Conservation (phyloP, 2,329 filamentous ascomycete species). For the Huntiella abstrusa region DNA sequence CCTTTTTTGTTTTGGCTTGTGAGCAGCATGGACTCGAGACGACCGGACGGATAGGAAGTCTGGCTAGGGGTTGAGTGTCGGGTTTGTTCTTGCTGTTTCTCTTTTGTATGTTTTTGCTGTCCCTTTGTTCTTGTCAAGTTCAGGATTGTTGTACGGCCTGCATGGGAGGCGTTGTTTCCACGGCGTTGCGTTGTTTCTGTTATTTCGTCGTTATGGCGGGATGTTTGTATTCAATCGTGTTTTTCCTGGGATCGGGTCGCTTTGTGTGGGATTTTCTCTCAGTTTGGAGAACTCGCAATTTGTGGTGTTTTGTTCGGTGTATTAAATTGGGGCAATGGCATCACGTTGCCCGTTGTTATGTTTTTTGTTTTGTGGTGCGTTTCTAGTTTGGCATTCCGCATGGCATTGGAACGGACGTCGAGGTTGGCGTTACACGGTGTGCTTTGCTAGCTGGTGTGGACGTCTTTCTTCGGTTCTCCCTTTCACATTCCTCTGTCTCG, state of each 20-base stretch:
- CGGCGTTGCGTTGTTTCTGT: slow-evolving; percentile 11
- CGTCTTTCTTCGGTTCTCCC: slow-evolving; percentile 1
- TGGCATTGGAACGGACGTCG: neutral
- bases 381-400: neutral
- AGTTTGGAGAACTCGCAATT: slow-evolving; percentile 10
- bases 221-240: slow-evolving; percentile 8
- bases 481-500: neutral
- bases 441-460: slow-evolving; percentile 1
- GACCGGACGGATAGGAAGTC: neutral
- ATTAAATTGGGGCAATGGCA: neutral
- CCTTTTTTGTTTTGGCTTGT: slow-evolving; percentile 1
- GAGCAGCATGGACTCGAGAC: neutral
- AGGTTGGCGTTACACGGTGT: slow-evolving; percentile 7
- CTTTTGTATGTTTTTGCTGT: slow-evolving; percentile 2
- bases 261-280: slow-evolving; percentile 8
- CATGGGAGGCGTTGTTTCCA: slow-evolving; percentile 7
- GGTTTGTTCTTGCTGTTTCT: neutral
- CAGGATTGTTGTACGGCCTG: slow-evolving; percentile 11
- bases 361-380: neutral
- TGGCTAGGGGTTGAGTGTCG: neutral
- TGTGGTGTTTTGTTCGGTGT: slow-evolving; percentile 4
- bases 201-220: slow-evolving; percentile 10
- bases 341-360: neutral
- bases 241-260: slow-evolving; percentile 7
- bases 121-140: slow-evolving; percentile 11